phyloP scores from a whole-genome alignment of 2,329 filamentous ascomycete genomes.

The Sclerotinia trifoliorum region DNA sequence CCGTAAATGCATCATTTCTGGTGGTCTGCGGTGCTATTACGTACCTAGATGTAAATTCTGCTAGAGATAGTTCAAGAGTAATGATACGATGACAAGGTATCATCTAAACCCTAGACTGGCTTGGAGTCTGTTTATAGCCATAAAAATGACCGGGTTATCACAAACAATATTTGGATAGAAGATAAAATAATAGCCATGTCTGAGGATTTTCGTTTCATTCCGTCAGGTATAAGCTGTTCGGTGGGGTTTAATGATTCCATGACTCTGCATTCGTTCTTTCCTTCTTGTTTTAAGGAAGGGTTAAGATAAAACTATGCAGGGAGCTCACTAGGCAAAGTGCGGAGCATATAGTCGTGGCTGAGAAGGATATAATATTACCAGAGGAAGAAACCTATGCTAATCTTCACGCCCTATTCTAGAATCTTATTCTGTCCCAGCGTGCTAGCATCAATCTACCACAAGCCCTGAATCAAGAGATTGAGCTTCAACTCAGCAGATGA shows the following conservation, averaged over 20 bases:
- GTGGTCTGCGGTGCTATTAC: not conserved
- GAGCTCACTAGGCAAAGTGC: not conserved
- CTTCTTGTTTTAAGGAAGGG: no score
- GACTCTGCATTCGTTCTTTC: not conserved
- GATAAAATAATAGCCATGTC: not conserved
- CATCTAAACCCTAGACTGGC: not conserved
- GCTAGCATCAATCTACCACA: no score
- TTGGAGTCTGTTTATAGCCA: no score
- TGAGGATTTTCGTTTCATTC: not conserved
- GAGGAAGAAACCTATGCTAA: not conserved
- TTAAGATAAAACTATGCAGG: accelerated
- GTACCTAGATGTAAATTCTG: not conserved
- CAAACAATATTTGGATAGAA: not conserved
- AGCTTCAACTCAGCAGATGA: no score
- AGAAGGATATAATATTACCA: no score
- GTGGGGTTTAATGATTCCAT: not conserved
- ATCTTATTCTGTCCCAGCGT: not conserved
- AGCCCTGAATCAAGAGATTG: not conserved
- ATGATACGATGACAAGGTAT: not conserved
- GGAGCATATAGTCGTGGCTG: accelerated
- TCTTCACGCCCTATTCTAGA: not conserved
- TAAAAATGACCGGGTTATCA: not conserved
- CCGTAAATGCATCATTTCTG: not conserved
- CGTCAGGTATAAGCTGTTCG: not conserved
- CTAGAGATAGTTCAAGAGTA: not conserved